Evolutionary conservation across 495 filamentous ascomycete species (phyloP).

Genomic region (Talaromyces thailandensis): DNA sequence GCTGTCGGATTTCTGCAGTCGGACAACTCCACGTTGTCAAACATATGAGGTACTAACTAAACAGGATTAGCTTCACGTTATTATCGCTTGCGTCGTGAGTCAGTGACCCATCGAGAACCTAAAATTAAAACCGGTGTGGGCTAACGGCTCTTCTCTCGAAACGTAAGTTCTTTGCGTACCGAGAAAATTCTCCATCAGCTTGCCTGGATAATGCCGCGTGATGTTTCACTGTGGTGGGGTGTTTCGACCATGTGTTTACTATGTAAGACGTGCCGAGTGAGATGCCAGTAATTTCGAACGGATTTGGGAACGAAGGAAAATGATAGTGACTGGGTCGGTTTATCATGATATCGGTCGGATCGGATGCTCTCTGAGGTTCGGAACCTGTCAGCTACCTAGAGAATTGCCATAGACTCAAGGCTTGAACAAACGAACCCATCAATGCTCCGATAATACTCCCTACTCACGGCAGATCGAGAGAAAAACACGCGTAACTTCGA

Average conservation of each 20-base stretch:
- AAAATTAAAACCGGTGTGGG: not conserved
- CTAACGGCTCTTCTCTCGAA: not conserved
- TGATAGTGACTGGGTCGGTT: not conserved
- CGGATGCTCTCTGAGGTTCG: not conserved
- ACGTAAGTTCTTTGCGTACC: not conserved
- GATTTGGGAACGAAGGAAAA: no score
- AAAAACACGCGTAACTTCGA: not conserved
- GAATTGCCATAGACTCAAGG: not conserved
- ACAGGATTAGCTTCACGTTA: not conserved
- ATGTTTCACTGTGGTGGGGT: not conserved
- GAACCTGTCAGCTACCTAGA: no score
- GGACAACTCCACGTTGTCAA: not conserved
- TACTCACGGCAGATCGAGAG: not conserved
- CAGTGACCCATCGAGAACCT: not conserved
- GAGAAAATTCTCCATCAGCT: not conserved
- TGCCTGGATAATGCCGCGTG: not conserved
- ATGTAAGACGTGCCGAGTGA: no score
- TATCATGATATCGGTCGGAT: not conserved
- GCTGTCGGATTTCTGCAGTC: not conserved
- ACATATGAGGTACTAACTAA: not conserved
- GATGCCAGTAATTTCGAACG: no score
- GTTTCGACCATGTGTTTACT: not conserved
- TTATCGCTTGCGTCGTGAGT: slow-evolving; percentile 19
- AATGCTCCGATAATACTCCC: no score
- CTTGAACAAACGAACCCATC: not conserved